These are phyloP conservation scores for Cucumis variabilis DNA, from an alignment of 331 rosid genomes.

Conservation along the genomic window DNA sequence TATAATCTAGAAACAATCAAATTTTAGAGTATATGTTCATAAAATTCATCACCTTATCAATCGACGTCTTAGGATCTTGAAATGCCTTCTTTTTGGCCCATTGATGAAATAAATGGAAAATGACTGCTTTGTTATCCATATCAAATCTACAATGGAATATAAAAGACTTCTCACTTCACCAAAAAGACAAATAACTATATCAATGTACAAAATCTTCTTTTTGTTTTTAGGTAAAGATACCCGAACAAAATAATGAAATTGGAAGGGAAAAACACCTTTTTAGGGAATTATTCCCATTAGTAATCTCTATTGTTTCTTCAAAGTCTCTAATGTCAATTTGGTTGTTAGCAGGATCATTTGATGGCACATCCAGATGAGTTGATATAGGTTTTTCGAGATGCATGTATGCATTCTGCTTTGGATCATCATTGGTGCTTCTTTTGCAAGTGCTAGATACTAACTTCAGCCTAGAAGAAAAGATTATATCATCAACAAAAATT, in stretches of 20 bases:
- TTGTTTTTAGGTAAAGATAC: not conserved
- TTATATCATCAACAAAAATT: conserved; percentile 30
- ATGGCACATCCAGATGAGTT: conserved; percentile 45
- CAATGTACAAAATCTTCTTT: not conserved
- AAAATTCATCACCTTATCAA: conserved; percentile 73
- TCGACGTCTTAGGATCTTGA: conserved; percentile 90
- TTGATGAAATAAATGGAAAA: conserved; percentile 85
- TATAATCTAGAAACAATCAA: not conserved
- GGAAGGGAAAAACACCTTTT: conserved; percentile 62
- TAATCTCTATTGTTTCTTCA: conserved; percentile 50
- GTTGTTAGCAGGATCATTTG: conserved; percentile 44
- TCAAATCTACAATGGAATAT: conserved; percentile 58
- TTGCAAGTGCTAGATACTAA: conserved; percentile 41
- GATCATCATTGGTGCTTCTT: conserved; percentile 43
- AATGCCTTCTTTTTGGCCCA: conserved; percentile 98
- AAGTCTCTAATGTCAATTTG: conserved; percentile 48
- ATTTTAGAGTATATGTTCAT: not conserved
- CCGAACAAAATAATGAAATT: conserved; percentile 28
- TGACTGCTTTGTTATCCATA: conserved; percentile 75
- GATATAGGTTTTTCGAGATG: conserved; percentile 38
- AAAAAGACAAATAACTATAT: conserved; percentile 24
- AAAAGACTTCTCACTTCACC: conserved; percentile 24
- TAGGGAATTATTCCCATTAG: conserved; percentile 62
- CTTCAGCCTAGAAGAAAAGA: conserved; percentile 64
- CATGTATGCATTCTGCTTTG: conserved; percentile 40